phyloP scores from a whole-genome alignment of 2,329 filamentous ascomycete species.

The Xylariaceae sp. region DNA sequence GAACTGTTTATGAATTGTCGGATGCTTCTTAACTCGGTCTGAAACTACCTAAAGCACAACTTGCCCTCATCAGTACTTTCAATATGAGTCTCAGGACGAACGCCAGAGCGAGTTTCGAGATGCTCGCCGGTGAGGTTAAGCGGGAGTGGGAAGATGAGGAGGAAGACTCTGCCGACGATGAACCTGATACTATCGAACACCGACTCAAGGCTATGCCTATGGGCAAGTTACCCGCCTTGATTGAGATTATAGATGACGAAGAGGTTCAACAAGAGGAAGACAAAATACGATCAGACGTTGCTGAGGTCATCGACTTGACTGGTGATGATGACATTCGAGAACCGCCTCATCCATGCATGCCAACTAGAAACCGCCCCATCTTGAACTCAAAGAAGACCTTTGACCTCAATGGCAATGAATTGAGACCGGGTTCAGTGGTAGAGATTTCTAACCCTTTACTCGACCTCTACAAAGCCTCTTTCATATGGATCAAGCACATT shows the following conservation, averaged over 20 bases:
- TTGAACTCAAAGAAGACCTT: slow-evolving; percentile 1
- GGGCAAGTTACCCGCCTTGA: slow-evolving; percentile 9
- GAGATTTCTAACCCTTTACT: slow-evolving; percentile 16
- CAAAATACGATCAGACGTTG: slow-evolving; percentile 12
- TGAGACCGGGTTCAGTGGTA: slow-evolving; percentile 18
- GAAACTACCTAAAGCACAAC: no score
- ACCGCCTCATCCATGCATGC: neutral
- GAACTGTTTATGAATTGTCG: no score
- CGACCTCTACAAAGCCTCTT: slow-evolving; percentile 19
- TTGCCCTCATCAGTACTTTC: no score
- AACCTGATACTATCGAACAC: slow-evolving; percentile 17
- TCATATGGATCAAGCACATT: slow-evolving; percentile 24
- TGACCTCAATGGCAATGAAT: slow-evolving; percentile 10
- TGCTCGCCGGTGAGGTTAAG: no score
- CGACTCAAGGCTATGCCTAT: no score
- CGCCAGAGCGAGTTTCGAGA: no score
- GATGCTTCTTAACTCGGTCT: no score
- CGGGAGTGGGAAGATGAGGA: slow-evolving; percentile 5
- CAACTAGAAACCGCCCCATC: slow-evolving; percentile 14
- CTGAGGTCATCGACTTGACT: slow-evolving; percentile 26
- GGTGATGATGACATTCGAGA: neutral
- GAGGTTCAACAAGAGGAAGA: slow-evolving; percentile 7
- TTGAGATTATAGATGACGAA: neutral
- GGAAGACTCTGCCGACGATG: slow-evolving; percentile 10
- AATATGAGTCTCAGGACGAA: no score